These are phyloP conservation scores for Pinus albicaulis DNA, from an alignment of 75 land plant species.

Conservation along the genomic window DNA sequence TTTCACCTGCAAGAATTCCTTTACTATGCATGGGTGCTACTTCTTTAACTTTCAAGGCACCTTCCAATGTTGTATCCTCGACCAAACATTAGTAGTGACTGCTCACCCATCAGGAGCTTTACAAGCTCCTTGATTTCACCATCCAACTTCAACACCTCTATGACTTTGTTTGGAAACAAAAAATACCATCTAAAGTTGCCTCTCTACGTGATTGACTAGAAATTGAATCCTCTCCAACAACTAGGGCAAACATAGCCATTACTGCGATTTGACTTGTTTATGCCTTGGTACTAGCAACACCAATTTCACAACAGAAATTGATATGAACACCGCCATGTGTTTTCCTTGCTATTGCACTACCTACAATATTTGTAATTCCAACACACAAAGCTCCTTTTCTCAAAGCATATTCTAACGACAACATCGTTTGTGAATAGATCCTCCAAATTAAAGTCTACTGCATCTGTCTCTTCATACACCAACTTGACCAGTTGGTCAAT, in stretches of 20 bases:
- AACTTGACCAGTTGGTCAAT: slow-evolving; percentile 92
- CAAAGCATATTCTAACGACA: slow-evolving; percentile 85
- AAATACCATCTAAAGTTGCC: slow-evolving; percentile 70
- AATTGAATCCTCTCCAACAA: slow-evolving; percentile 83
- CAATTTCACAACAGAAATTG: slow-evolving; percentile 96
- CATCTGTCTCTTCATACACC: slow-evolving; percentile 74
- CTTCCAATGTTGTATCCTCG: slow-evolving; percentile 96
- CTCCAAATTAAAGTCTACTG: slow-evolving; percentile 66
- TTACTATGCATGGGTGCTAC: slow-evolving; percentile 97
- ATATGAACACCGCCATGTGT: slow-evolving; percentile 98
- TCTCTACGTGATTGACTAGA: slow-evolving; percentile 75
- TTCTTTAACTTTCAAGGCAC: slow-evolving; percentile 97
- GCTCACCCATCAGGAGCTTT: slow-evolving; percentile 68
- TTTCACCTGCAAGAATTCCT: slow-evolving; percentile 98
- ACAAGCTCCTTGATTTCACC: slow-evolving; percentile 92
- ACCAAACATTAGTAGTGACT: slow-evolving; percentile 92
- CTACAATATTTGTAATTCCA: slow-evolving; percentile 97
- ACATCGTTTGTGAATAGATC: slow-evolving; percentile 69
- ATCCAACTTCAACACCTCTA: slow-evolving; percentile 84
- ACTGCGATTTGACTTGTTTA: slow-evolving; percentile 98
- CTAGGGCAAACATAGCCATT: slow-evolving; percentile 91
- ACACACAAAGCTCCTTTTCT: slow-evolving; percentile 96
- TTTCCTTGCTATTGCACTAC: slow-evolving; percentile 91
- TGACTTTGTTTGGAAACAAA: slow-evolving; percentile 83
- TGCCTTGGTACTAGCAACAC: slow-evolving; percentile 99